Evolutionary conservation across 139 green algal species (phyloP).

Genomic region (Pedinophyceae sp.): DNA sequence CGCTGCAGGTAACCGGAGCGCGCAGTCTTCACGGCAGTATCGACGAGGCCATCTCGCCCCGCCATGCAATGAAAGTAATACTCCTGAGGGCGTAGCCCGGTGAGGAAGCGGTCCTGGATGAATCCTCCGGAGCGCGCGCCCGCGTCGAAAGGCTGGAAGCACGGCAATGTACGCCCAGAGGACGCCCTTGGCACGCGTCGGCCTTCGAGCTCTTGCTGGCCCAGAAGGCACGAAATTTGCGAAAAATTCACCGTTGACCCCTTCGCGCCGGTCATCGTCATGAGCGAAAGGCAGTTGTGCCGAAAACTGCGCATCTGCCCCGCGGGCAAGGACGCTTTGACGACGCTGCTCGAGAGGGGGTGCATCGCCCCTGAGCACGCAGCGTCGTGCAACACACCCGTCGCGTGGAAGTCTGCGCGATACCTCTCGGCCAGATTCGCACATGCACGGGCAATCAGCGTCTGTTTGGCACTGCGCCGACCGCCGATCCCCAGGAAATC

Average conservation of each 20-base stretch:
- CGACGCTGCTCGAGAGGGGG: constrained; percentile 56
- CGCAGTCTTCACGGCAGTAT: constrained; percentile 93
- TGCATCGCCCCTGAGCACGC: constrained; percentile 53
- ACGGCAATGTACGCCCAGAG: constrained; percentile 88
- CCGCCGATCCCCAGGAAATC: constrained; percentile 29
- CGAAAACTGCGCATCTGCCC: constrained; percentile 64
- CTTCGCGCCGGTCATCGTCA: constrained; percentile 87
- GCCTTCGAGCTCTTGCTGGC: constrained; percentile 95
- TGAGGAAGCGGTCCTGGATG: constrained; percentile 86
- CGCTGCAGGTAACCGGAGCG: constrained; percentile 79
- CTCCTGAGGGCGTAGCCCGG: constrained; percentile 62
- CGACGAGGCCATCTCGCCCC: constrained; percentile 86
- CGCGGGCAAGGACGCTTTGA: constrained; percentile 66
- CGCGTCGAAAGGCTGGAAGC: constrained; percentile 80
- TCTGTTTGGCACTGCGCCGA: too few relatives aligned
- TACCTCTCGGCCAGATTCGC: not conserved
- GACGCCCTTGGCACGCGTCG: constrained; percentile 79
- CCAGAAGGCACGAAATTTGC: constrained; percentile 88
- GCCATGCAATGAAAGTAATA: constrained; percentile 99
- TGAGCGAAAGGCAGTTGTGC: constrained; percentile 84
- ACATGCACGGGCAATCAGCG: too few relatives aligned
- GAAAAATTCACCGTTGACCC: constrained; percentile 92
- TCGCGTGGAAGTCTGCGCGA: not conserved
- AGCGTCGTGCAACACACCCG: constrained; percentile 22
- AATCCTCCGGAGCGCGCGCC: constrained; percentile 66